A percentile compares a stretch with the other conserved stretches of the same genome.
phyloP scores from a whole-genome alignment of 306 rosid genomes.

The Ormosia emarginata region DNA sequence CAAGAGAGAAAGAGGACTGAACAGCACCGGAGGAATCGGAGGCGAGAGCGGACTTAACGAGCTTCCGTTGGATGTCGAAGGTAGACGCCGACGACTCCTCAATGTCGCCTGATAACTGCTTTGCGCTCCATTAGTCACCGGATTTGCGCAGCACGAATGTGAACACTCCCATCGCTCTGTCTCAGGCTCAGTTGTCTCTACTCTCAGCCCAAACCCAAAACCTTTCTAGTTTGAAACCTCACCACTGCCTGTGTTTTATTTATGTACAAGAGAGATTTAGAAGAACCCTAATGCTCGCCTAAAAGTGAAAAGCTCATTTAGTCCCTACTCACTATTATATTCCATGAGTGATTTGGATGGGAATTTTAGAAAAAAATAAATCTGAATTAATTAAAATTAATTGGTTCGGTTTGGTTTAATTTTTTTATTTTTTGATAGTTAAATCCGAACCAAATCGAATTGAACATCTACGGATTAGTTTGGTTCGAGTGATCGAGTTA shows the following conservation, averaged over 20 bases:
- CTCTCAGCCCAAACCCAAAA: background rate
- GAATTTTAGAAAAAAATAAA: too few species aligned
- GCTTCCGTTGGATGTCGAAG: slow-evolving; percentile 68
- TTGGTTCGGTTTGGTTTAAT: too few species aligned
- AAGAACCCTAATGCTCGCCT: background rate
- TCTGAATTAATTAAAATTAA: too few species aligned
- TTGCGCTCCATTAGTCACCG: slow-evolving; percentile 61
- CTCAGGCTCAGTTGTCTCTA: background rate
- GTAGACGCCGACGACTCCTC: slow-evolving; percentile 56
- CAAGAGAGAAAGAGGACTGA: slow-evolving; percentile 58
- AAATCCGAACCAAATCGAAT: too few species aligned
- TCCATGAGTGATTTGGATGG: too few species aligned
- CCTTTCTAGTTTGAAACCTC: background rate
- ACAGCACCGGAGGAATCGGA: slow-evolving; percentile 60
- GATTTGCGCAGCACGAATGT: slow-evolving; percentile 57
- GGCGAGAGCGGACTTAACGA: slow-evolving; percentile 51
- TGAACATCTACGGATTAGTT: too few species aligned
- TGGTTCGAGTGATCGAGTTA: too few species aligned
- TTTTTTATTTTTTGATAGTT: too few species aligned
- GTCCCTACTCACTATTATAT: background rate
- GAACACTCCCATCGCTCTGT: slow-evolving; percentile 56
- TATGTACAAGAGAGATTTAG: too few species aligned
- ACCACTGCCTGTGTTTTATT: too few species aligned
- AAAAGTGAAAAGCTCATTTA: background rate
- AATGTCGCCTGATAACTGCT: slow-evolving; percentile 53